These are phyloP conservation scores for Kitagawia praeruptora DNA, from an alignment of 129 eudicot genomes.

Conservation along the genomic window DNA sequence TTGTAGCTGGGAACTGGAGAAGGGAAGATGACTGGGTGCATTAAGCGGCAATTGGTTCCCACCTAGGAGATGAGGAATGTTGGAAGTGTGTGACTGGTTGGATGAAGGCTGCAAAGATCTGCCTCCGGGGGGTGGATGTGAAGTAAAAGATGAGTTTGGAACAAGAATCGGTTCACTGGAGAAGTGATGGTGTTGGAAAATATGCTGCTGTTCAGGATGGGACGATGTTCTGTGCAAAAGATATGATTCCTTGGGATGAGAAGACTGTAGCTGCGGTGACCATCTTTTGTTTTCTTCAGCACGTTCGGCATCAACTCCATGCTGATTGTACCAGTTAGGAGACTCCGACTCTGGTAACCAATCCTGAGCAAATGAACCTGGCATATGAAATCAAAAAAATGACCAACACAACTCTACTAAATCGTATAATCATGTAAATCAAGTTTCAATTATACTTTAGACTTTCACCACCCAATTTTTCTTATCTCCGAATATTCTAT, in stretches of 20 bases:
- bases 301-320: slow-evolving; percentile 33
- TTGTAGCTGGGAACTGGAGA: slow-evolving; percentile 47
- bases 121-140: slow-evolving; percentile 67
- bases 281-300: slow-evolving; percentile 37
- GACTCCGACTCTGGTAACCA: slow-evolving; percentile 55
- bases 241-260: slow-evolving; percentile 39
- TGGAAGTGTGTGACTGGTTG: slow-evolving; percentile 31
- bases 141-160: slow-evolving; percentile 62
- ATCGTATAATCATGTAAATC: background rate
- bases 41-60: slow-evolving; percentile 45
- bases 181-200: slow-evolving; percentile 40
- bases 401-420: background rate
- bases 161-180: slow-evolving; percentile 64
- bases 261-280: slow-evolving; percentile 45
- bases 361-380: slow-evolving; percentile 80
- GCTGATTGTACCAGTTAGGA: slow-evolving; percentile 59
- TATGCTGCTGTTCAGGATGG: slow-evolving; percentile 52
- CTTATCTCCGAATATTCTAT: background rate
- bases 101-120: slow-evolving; percentile 53
- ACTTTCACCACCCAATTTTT: background rate
- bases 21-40: slow-evolving; percentile 31
- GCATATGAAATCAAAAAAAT: background rate
- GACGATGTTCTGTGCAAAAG: slow-evolving; percentile 62
- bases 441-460: background rate
- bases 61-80: slow-evolving; percentile 34